Evolutionary conservation across 257 asterid genomes (phyloP).

Genomic region (Oldenlandia corymbosa): DNA sequence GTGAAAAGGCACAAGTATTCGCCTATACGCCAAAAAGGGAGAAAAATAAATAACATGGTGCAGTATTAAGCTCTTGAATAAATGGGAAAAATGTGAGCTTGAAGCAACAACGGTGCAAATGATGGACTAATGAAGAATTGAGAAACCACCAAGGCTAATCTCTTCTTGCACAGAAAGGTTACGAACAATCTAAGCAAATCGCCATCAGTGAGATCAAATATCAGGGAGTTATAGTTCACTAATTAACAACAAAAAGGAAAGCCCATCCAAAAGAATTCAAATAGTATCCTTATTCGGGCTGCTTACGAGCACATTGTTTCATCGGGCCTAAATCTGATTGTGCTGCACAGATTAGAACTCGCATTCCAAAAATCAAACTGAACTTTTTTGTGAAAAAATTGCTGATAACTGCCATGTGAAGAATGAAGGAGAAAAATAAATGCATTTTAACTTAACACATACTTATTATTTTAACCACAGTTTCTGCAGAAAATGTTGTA

Average conservation of each 20-base stretch:
- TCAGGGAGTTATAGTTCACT: neutral
- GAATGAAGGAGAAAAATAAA: neutral
- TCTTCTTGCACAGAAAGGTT: neutral
- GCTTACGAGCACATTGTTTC: no score
- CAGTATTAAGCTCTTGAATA: neutral
- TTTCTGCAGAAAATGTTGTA: no score
- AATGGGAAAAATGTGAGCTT: neutral
- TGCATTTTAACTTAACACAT: neutral
- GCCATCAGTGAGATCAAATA: neutral
- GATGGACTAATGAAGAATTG: no score
- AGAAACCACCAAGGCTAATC: neutral
- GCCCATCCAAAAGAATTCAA: neutral
- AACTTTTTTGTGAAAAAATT: no score
- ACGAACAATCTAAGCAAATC: no score
- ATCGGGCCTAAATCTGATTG: no score
- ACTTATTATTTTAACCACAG: neutral
- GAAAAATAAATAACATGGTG: neutral
- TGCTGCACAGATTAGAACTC: neutral
- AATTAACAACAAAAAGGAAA: no score
- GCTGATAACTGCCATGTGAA: neutral
- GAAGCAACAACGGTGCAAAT: neutral
- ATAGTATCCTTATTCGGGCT: neutral
- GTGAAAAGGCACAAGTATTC: neutral
- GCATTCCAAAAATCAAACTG: neutral
- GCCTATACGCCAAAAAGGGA: neutral